Evolutionary conservation across 345 rosid species (phyloP), one percentile per base, ranked within the genome.

Genomic region (Toxicodendron radicans): DNA sequence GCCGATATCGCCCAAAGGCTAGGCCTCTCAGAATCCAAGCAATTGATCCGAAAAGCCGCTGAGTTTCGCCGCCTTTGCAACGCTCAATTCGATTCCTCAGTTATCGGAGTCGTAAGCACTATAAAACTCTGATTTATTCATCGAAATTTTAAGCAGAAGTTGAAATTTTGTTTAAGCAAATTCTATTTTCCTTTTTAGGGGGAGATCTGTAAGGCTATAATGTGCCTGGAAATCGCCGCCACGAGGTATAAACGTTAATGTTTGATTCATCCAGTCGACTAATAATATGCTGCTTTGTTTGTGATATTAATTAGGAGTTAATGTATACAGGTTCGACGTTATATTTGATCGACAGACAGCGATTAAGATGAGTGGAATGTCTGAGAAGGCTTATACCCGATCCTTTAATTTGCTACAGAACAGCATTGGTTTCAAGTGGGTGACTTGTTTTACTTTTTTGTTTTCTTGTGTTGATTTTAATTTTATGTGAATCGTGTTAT

Each of bases 41-140:
- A 78, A 9, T 75, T 95, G 10, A 43, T 95, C 59, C 84, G 98
- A n/a, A 93, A 91, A 82, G 99, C 98, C 0, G 90, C 97, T 5
- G 98, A 95, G 91, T 85, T 93, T 71, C 98, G 98, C 68, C 97
- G 99, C 71, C 94, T 95, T 60, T 90, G 92, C 62, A 97, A 95
- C 74, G 93, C 90, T 30, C 97, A 88, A 73, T 95, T 93, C 68
- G 96, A 93, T 72, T 93, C 99, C 49, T 95, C 99, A 38, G 52
- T 93, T 64, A 89, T 95, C 79, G 98, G 99, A 62, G 86, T 95
- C 38, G 99, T 95, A 82, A 83, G 89, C 61, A 10, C 10, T 46
- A 32, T 17, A 13, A 2, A 2, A 35, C 20, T 27, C 32, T 12
- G 8, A 48, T 64, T 46, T 0, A 51, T 49, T 11, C 18, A n/a